These are phyloP conservation scores for Rhodotorula toruloides DNA, from an alignment of 768 basidiomycete genomes.

Conservation along the genomic window DNA sequence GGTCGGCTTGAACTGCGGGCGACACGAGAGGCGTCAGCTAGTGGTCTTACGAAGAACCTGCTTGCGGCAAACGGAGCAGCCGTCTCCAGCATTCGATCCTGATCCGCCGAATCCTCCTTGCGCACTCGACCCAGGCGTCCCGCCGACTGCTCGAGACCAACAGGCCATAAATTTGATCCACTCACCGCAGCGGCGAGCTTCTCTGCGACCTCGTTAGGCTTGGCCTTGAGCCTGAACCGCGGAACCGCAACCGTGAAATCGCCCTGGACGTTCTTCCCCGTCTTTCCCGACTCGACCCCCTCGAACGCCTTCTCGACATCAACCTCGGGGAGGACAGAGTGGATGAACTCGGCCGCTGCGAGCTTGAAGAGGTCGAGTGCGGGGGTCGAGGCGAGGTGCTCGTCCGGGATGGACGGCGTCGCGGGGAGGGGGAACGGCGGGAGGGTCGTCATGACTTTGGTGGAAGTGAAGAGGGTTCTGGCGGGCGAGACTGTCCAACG, in stretches of 20 bases:
- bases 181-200: constrained; percentile 69
- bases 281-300: constrained; percentile 85
- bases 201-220: constrained; percentile 69
- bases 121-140: neutral
- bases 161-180: constrained; percentile 15
- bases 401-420: constrained; percentile 5
- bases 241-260: constrained; percentile 89
- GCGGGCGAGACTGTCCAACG: no score
- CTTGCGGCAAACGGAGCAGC: neutral
- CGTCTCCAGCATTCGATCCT: neutral
- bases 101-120: neutral
- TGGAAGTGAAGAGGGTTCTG: neutral
- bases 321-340: constrained; percentile 44
- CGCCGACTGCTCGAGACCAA: neutral
- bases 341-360: constrained; percentile 69
- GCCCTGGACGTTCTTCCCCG: constrained; percentile 56
- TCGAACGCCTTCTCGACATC: constrained; percentile 67
- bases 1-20: constrained; percentile 70
- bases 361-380: constrained; percentile 72
- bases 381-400: constrained; percentile 54
- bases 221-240: constrained; percentile 79
- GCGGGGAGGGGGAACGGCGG: constrained; percentile 22
- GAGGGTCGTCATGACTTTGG: constrained; percentile 15
- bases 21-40: neutral
- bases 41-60: neutral